A percentile compares a stretch with the other conserved stretches of the same genome.
Evolutionary conservation across 2,329 filamentous ascomycete genomes (phyloP).

Genomic region (Cercospora sp.): DNA sequence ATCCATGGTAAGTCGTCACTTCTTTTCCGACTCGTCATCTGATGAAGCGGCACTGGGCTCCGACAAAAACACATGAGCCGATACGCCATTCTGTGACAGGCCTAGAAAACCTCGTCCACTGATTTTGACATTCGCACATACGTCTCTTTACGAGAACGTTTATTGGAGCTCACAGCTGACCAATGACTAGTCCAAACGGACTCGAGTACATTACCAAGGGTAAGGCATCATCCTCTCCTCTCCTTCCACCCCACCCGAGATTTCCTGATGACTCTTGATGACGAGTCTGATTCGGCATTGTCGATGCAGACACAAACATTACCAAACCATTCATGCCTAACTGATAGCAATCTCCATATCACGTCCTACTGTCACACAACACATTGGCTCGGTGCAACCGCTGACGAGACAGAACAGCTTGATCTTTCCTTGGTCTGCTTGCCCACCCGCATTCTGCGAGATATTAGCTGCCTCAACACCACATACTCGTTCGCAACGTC

Average conservation of each 20-base stretch:
- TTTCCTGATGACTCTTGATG: constrained; percentile 42
- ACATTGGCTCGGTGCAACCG: not conserved
- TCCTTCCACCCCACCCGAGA: constrained; percentile 15
- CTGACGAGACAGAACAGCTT: not conserved
- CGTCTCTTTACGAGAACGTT: not conserved
- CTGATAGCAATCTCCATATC: not conserved
- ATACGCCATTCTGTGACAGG: constrained; percentile 45
- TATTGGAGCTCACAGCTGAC: not conserved
- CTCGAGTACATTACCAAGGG: not conserved
- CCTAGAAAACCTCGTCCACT: constrained; percentile 50
- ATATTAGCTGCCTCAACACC: not conserved
- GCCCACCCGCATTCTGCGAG: not conserved
- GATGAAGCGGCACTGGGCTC: constrained; percentile 45
- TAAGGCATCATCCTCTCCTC: not conserved
- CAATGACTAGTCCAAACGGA: not conserved
- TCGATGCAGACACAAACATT: constrained; percentile 42
- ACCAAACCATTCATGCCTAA: constrained; percentile 43
- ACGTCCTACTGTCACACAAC: not conserved
- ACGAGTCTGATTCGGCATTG: constrained; percentile 44
- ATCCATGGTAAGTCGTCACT: constrained; percentile 16
- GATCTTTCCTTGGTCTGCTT: not conserved
- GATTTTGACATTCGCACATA: constrained; percentile 28
- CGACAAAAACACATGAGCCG: constrained; percentile 38
- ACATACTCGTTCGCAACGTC: not conserved
- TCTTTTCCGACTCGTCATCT: constrained; percentile 20